Conservation (phyloP, 140 eudicot species). For the Ambrosia hybrid region DNA sequence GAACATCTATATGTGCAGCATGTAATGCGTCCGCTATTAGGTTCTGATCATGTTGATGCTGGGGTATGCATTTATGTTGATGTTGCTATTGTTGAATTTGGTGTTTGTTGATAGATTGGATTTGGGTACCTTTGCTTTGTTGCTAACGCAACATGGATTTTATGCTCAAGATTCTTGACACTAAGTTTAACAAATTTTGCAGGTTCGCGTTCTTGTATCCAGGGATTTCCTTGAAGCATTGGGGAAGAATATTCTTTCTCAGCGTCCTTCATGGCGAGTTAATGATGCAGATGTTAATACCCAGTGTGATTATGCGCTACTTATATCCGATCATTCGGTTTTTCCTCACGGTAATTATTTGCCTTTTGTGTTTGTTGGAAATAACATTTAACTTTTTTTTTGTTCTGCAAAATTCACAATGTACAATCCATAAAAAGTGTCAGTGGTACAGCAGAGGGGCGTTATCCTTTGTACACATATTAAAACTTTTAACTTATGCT, state of each 20-base stretch:
- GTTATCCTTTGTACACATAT: background rate
- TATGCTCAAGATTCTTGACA: slow-evolving; percentile 24
- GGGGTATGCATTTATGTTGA: slow-evolving; percentile 59
- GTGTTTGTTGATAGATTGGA: slow-evolving; percentile 3
- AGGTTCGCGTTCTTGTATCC: slow-evolving; percentile 70
- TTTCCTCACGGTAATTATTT: slow-evolving; percentile 73
- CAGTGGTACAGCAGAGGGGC: too few species aligned
- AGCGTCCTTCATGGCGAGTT: slow-evolving; percentile 94
- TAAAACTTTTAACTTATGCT: slow-evolving; percentile 13
- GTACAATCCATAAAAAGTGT: background rate
- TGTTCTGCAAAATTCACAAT: background rate
- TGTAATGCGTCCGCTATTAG: slow-evolving; percentile 76
- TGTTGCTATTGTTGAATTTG: background rate
- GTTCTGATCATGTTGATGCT: slow-evolving; percentile 80
- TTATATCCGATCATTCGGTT: slow-evolving; percentile 87
- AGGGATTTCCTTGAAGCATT: slow-evolving; percentile 73
- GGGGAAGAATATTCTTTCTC: slow-evolving; percentile 53
- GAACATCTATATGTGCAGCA: slow-evolving; percentile 64
- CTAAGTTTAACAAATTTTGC: slow-evolving; percentile 23
- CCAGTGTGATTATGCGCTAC: slow-evolving; percentile 60
- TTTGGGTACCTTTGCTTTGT: background rate
- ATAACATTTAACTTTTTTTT: background rate
- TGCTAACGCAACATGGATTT: slow-evolving; percentile 3
- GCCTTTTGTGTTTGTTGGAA: background rate
- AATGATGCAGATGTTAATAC: slow-evolving; percentile 64